phyloP scores from a whole-genome alignment of 2,329 filamentous ascomycete genomes.

The Xylariaceae sp. region DNA sequence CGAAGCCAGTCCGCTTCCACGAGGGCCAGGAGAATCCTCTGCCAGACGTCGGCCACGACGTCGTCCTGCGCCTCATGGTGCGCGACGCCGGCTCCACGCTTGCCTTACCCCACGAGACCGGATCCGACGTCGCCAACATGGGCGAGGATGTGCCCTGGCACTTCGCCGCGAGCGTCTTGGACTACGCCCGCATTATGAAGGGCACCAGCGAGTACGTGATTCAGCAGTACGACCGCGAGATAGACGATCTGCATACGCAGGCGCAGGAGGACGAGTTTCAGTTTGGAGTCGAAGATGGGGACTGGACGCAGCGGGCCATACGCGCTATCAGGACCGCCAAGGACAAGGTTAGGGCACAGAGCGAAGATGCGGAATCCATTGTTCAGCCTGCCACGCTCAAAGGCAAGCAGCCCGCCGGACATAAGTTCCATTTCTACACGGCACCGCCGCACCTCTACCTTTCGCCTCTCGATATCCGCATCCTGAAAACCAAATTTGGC shows the following conservation, averaged over 20 bases:
- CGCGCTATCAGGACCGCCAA: constrained; percentile 70
- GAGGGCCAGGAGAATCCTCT: constrained; percentile 79
- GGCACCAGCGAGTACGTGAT: constrained; percentile 86
- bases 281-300: constrained; percentile 82
- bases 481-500: constrained; percentile 85
- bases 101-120: constrained; percentile 79
- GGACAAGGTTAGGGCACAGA: constrained; percentile 61
- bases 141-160: constrained; percentile 89
- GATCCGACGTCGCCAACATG: constrained; percentile 64
- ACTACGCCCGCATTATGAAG: constrained; percentile 95
- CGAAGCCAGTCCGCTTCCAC: constrained; percentile 86
- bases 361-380: constrained; percentile 27
- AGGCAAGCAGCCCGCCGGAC: constrained; percentile 35
- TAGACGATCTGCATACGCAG: constrained; percentile 70
- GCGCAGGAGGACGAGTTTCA: constrained; percentile 87
- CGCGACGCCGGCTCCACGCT: constrained; percentile 78
- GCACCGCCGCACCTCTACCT: constrained; percentile 85
- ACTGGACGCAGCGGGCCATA: constrained; percentile 86
- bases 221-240: constrained; percentile 75
- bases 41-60: constrained; percentile 81
- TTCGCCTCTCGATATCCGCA: constrained; percentile 86
- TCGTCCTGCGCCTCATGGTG: constrained; percentile 83
- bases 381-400: constrained; percentile 23
- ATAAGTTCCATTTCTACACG: constrained; percentile 82
- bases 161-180: constrained; percentile 87